These are phyloP conservation scores for Pseudocercospora cruenta DNA, from an alignment of 2,329 filamentous ascomycete genomes.

Conservation along the genomic window DNA sequence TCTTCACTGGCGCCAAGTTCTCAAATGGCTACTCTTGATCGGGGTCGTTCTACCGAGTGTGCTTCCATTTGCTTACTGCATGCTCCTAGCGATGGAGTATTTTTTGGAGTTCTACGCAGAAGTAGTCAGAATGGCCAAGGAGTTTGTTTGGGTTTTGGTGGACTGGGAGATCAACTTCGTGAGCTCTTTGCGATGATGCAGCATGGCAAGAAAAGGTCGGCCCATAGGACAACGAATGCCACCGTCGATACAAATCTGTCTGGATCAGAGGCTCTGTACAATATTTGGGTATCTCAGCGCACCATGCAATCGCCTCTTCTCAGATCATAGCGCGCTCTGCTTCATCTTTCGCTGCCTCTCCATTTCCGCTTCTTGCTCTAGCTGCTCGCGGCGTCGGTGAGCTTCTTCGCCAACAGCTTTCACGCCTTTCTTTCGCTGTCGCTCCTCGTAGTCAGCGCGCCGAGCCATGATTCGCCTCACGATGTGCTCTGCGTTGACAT, in stretches of 20 bases:
- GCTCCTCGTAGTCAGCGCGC: constrained; percentile 83
- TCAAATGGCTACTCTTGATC: no score
- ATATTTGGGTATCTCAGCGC: constrained; percentile 2
- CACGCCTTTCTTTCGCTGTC: constrained; percentile 85
- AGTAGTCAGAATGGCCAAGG: no score
- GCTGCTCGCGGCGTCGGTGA: constrained; percentile 18
- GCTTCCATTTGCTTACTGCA: no score
- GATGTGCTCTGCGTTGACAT: constrained; percentile 91
- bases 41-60: no score
- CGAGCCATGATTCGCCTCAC: constrained; percentile 88
- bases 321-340: not conserved
- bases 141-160: no score
- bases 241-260: not conserved
- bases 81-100: no score
- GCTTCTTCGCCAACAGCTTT: constrained; percentile 76
- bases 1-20: no score
- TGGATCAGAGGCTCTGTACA: constrained; percentile 1
- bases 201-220: no score
- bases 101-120: no score
- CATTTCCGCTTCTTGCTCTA: constrained; percentile 7
- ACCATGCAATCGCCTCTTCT: not conserved
- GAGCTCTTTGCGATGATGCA: no score
- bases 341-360: not conserved
- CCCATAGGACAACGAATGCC: no score
- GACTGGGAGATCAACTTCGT: no score